These are phyloP conservation scores for Colletotrichum cereale DNA, from an alignment of 2,329 filamentous ascomycete species.

Conservation along the genomic window DNA sequence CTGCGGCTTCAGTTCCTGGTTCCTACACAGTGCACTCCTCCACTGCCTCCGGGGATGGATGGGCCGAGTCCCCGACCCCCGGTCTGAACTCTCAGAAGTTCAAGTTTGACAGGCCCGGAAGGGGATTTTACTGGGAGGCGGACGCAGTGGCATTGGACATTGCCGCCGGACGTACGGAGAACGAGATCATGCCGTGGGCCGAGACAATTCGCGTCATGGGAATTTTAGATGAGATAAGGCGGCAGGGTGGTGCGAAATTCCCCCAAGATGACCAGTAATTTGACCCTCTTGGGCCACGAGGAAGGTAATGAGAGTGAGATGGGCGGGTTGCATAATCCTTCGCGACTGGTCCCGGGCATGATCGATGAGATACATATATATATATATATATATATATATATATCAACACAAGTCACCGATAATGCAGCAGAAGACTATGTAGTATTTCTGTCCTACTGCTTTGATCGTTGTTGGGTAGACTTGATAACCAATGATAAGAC, in stretches of 20 bases:
- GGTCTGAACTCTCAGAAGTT: constrained; percentile 46
- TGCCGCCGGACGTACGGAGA: constrained; percentile 52
- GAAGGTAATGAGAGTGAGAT: not conserved
- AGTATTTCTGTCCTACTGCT: constrained; percentile 43
- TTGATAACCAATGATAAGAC: constrained; percentile 55
- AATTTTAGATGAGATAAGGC: constrained; percentile 60
- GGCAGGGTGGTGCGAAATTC: constrained; percentile 48
- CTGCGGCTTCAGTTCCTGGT: constrained; percentile 48
- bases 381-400: too few relatives aligned
- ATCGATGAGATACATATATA: too few relatives aligned
- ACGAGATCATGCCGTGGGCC: constrained; percentile 57
- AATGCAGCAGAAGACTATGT: constrained; percentile 43
- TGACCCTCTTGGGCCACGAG: too few relatives aligned
- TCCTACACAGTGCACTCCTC: constrained; percentile 51
- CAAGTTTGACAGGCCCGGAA: constrained; percentile 52
- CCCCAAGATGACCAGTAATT: constrained; percentile 43
- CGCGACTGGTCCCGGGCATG: not conserved
- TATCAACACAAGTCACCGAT: constrained; percentile 38
- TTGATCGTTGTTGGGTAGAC: constrained; percentile 56
- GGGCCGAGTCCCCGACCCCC: constrained; percentile 15
- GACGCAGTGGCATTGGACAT: constrained; percentile 58
- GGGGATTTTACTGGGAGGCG: constrained; percentile 60
- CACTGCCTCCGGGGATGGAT: constrained; percentile 42
- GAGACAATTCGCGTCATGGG: constrained; percentile 61
- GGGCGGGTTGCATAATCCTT: not conserved